A percentile compares a stretch with the other conserved stretches of the same genome.
These are phyloP conservation scores for Chaetothyriales sp. DNA, from an alignment of 2,329 filamentous ascomycete genomes.

Conservation along the genomic window DNA sequence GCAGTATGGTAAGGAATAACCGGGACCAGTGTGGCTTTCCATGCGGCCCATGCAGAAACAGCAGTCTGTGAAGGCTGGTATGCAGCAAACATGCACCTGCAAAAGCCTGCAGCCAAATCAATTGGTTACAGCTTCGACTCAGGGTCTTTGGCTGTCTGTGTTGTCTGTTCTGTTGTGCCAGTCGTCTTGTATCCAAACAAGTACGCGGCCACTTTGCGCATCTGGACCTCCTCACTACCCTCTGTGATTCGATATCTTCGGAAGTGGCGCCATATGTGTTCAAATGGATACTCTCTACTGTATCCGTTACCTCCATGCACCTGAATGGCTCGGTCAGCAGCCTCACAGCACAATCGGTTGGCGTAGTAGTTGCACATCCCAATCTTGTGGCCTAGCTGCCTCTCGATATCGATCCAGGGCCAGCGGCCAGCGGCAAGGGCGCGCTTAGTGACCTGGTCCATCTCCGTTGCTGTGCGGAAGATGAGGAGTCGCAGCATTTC, in stretches of 20 bases:
- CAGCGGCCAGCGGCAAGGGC: constrained; percentile 20
- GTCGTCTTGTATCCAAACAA: constrained; percentile 35
- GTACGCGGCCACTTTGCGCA: constrained; percentile 48
- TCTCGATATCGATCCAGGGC: constrained; percentile 40
- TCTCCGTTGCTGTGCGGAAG: constrained; percentile 45
- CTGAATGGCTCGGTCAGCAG: constrained; percentile 48
- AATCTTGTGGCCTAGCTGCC: constrained; percentile 44
- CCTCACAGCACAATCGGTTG: constrained; percentile 44
- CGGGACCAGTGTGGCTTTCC: no score
- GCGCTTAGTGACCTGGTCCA: constrained; percentile 34
- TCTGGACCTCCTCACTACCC: constrained; percentile 51
- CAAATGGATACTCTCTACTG: constrained; percentile 43
- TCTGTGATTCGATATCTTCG: constrained; percentile 49
- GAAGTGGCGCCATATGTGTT: constrained; percentile 52
- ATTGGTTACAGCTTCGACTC: neutral
- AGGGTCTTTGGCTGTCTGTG: constrained; percentile 1
- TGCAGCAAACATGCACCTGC: neutral
- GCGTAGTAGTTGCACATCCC: constrained; percentile 54
- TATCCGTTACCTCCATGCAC: constrained; percentile 47
- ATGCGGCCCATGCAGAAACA: no score
- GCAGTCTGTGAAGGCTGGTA: no score
- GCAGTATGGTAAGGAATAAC: no score
- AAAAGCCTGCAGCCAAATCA: neutral
- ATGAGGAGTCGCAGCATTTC: constrained; percentile 49
- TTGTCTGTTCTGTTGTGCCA: constrained; percentile 26